A percentile compares a stretch with the other conserved stretches of the same genome.
Evolutionary conservation across 257 asterid species (phyloP).

Genomic region (Ocimum tenuiflorum): DNA sequence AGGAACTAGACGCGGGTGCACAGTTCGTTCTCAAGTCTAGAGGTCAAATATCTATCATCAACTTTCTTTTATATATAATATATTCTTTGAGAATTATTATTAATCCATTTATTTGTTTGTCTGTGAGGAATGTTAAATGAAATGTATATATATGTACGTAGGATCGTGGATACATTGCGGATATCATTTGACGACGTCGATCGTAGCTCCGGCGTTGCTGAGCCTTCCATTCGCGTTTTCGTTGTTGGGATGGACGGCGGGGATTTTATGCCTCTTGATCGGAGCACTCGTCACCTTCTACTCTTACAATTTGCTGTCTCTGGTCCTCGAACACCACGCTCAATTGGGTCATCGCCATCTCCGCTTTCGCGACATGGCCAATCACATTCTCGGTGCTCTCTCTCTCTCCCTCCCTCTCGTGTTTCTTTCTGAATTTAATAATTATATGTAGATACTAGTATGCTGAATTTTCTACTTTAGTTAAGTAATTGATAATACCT

Average conservation of each 20-base stretch:
- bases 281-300: conserved; percentile 68
- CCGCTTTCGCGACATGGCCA: conserved; percentile 77
- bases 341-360: conserved; percentile 56
- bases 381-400: conserved; percentile 49
- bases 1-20: conserved; percentile 72
- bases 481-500: too few species aligned
- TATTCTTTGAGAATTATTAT: too few species aligned
- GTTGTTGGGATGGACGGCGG: conserved; percentile 70
- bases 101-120: too few species aligned
- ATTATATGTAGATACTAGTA: too few species aligned
- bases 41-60: conserved; percentile 29
- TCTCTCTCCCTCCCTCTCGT: background rate
- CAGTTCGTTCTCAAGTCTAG: conserved; percentile 82
- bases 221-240: conserved; percentile 85
- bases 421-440: too few species aligned
- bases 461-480: too few species aligned
- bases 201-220: conserved; percentile 73
- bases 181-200: conserved; percentile 79
- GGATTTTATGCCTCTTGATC: conserved; percentile 38
- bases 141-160: background rate
- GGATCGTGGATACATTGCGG: conserved; percentile 89
- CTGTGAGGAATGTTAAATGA: too few species aligned
- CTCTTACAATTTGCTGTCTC: conserved; percentile 60
- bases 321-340: conserved; percentile 75
- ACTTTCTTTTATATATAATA: too few species aligned